Conservation (phyloP, 345 rosid species). For the Lepidium africanum region DNA sequence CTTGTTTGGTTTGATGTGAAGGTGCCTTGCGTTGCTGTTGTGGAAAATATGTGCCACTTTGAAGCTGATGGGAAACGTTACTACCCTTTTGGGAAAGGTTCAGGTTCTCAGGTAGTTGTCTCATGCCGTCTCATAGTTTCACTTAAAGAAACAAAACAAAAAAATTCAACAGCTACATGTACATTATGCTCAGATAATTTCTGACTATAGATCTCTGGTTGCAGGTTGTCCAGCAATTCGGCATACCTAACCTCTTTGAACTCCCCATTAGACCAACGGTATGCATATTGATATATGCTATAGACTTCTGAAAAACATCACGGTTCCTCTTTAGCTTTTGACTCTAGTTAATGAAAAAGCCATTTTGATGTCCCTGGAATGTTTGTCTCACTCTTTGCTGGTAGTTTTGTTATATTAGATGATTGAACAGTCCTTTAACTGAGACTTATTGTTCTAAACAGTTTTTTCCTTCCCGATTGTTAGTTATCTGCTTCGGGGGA, state of each 20-base stretch:
- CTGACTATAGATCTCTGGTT: slow-evolving; percentile 10
- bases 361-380: not conserved
- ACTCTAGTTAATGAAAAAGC: not conserved
- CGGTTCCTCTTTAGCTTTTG: not conserved
- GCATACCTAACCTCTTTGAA: slow-evolving; percentile 94
- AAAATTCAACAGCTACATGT: not conserved
- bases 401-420: not conserved
- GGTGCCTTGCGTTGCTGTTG: slow-evolving; percentile 97
- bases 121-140: not conserved
- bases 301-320: not conserved
- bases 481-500: slow-evolving; percentile 97
- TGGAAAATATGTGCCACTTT: slow-evolving; percentile 97
- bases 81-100: slow-evolving; percentile 97
- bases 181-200: not conserved
- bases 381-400: not conserved
- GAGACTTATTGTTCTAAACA: too few relatives aligned
- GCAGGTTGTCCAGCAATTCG: slow-evolving; percentile 94
- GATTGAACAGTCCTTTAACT: not conserved
- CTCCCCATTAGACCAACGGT: slow-evolving; percentile 90
- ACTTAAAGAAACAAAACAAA: not conserved
- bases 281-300: not conserved
- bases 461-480: not conserved
- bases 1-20: slow-evolving; percentile 19
- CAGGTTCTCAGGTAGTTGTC: slow-evolving; percentile 72
- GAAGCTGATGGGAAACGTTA: slow-evolving; percentile 94